phyloP scores from a whole-genome alignment of 2,329 filamentous ascomycete species.

The Aspergillus spinulosporus region DNA sequence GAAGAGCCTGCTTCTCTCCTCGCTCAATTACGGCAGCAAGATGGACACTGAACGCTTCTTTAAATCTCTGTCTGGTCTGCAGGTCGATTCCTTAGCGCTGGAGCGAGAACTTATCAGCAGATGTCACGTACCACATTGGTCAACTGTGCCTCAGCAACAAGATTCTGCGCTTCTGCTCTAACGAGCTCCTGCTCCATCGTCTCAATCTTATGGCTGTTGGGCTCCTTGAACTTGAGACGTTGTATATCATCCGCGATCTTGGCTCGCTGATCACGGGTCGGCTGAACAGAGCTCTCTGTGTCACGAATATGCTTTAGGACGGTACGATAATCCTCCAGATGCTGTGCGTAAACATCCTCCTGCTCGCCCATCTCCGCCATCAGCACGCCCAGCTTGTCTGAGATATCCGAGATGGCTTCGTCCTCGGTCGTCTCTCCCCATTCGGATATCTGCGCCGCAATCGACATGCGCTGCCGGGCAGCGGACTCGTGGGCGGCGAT shows the following conservation, averaged over 20 bases:
- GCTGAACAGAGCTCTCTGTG: constrained; percentile 93
- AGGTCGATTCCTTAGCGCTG: neutral
- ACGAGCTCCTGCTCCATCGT: constrained; percentile 95
- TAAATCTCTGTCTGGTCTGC: constrained; percentile 87
- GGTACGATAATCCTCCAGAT: constrained; percentile 78
- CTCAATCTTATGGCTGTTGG: constrained; percentile 75
- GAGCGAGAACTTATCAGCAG: neutral
- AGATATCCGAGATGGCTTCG: constrained; percentile 82
- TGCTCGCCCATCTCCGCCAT: constrained; percentile 91
- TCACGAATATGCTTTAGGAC: constrained; percentile 91
- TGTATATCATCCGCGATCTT: constrained; percentile 93
- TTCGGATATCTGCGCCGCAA: constrained; percentile 88
- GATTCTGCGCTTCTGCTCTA: constrained; percentile 88
- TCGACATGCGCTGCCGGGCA: constrained; percentile 76
- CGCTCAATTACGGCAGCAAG: constrained; percentile 91
- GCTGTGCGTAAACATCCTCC: constrained; percentile 83
- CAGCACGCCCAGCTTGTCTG: constrained; percentile 92
- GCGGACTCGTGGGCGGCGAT: constrained; percentile 83
- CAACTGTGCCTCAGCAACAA: constrained; percentile 94
- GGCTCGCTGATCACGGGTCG: constrained; percentile 78
- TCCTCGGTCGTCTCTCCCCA: constrained; percentile 94
- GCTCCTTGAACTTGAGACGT: constrained; percentile 88
- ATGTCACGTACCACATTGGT: constrained; percentile 75
- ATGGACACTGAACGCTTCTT: constrained; percentile 87
- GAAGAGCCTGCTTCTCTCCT: constrained; percentile 92